Evolutionary conservation across 148 eudicot species (phyloP).

Genomic region (Diospyros kaki): DNA sequence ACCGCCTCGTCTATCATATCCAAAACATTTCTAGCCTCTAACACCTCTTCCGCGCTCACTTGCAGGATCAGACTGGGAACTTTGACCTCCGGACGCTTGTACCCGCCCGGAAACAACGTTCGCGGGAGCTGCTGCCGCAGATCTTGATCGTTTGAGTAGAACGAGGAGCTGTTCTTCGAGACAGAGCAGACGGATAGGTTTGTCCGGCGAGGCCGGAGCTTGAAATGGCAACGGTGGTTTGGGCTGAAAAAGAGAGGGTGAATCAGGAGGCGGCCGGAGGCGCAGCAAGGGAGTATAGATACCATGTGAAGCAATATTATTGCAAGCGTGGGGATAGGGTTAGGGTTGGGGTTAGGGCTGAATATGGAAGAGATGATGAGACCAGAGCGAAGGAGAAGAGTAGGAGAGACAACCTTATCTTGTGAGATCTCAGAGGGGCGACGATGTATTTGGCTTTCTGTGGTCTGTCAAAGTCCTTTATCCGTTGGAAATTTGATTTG

Average conservation of each 20-base stretch:
- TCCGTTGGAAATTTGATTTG: too few species aligned
- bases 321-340: neutral
- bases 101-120: slow-evolving; percentile 78
- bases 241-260: slow-evolving; percentile 7
- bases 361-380: neutral
- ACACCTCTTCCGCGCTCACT: slow-evolving; percentile 50
- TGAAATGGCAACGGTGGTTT: slow-evolving; percentile 8
- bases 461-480: too few species aligned
- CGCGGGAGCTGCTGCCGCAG: slow-evolving; percentile 16
- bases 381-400: neutral
- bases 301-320: slow-evolving; percentile 8
- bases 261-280: slow-evolving; percentile 8
- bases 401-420: neutral
- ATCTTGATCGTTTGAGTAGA: slow-evolving; percentile 1
- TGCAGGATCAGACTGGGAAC: slow-evolving; percentile 60
- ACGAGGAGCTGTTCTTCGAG: slow-evolving; percentile 3
- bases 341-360: neutral
- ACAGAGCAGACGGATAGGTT: slow-evolving; percentile 4
- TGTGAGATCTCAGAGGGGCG: neutral
- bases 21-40: slow-evolving; percentile 36
- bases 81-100: slow-evolving; percentile 74
- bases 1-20: slow-evolving; percentile 65
- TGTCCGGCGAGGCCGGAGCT: neutral
- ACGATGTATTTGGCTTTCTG: too few species aligned
- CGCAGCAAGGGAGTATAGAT: slow-evolving; percentile 11